These are phyloP conservation scores for Purpureocillium lavendulum DNA, from an alignment of 2,329 filamentous ascomycete species.

Conservation along the genomic window DNA sequence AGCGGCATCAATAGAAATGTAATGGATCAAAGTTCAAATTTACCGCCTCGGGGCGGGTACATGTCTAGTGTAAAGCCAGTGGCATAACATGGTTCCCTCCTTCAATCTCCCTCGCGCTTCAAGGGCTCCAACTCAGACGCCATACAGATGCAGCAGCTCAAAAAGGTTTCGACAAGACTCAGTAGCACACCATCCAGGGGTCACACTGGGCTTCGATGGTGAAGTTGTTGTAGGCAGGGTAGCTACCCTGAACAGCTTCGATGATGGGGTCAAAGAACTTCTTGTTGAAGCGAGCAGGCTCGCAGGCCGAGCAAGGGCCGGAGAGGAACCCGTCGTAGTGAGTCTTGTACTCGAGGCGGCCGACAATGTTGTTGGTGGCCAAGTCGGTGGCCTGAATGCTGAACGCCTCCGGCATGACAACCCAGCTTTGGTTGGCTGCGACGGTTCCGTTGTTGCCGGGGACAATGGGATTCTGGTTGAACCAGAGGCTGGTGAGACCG, in stretches of 20 bases:
- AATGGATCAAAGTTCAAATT: background rate
- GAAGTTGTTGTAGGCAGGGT: constrained; percentile 28
- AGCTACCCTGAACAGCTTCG: constrained; percentile 27
- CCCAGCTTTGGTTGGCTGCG: constrained; percentile 21
- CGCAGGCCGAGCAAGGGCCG: constrained; percentile 26
- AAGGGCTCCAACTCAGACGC: constrained; percentile 1
- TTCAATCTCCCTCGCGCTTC: constrained; percentile 6
- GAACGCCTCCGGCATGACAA: constrained; percentile 30
- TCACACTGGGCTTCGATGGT: constrained; percentile 27
- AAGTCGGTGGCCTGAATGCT: constrained; percentile 24
- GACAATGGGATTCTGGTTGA: constrained; percentile 29
- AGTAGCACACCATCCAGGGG: constrained; percentile 28
- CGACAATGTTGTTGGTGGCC: constrained; percentile 21
- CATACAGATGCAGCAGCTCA: constrained; percentile 5
- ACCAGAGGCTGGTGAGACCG: constrained; percentile 28
- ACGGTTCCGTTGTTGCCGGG: constrained; percentile 21
- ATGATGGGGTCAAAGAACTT: constrained; percentile 29
- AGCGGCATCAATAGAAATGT: too few species aligned
- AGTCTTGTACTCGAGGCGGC: constrained; percentile 26
- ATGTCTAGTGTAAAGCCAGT: constrained; percentile 10
- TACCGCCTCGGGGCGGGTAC: constrained; percentile 5
- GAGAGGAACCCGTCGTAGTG: constrained; percentile 27
- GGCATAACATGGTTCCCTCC: constrained; percentile 7
- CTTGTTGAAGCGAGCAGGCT: constrained; percentile 24
- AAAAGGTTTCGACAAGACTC: constrained; percentile 4